These are phyloP conservation scores for Agapanthus africanus DNA, from an alignment of 106 monocot species.

Conservation along the genomic window DNA sequence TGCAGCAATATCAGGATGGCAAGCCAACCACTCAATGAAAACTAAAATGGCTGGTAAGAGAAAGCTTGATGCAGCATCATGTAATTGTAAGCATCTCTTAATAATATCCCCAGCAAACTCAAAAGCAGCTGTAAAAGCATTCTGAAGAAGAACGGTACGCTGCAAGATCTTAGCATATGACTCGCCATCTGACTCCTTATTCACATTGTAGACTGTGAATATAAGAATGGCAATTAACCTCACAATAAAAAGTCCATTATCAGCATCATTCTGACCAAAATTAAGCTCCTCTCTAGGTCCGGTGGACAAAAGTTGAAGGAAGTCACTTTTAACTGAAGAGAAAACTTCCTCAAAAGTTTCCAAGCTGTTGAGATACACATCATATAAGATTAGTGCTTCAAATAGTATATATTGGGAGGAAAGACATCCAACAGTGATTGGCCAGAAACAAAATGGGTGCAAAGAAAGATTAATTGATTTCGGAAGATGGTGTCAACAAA, in stretches of 20 bases:
- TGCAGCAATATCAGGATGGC: slow-evolving; percentile 57
- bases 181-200: slow-evolving; percentile 61
- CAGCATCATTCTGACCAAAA: slow-evolving; percentile 60
- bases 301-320: slow-evolving; percentile 64
- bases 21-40: slow-evolving; percentile 95
- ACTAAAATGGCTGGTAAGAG: slow-evolving; percentile 72
- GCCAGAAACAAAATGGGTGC: not conserved
- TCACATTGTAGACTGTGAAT: slow-evolving; percentile 85
- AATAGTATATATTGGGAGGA: not conserved
- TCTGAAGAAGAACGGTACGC: slow-evolving; percentile 68
- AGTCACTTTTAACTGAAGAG: slow-evolving; percentile 35
- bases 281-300: slow-evolving; percentile 70
- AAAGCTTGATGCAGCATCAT: slow-evolving; percentile 72
- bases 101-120: slow-evolving; percentile 70
- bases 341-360: slow-evolving; percentile 90
- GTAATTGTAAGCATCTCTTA: slow-evolving; percentile 51
- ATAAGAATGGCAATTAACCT: slow-evolving; percentile 76
- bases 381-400: not conserved
- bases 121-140: slow-evolving; percentile 85
- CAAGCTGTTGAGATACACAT: slow-evolving; percentile 35
- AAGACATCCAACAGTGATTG: not conserved
- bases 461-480: not conserved
- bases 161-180: slow-evolving; percentile 95
- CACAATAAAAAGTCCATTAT: slow-evolving; percentile 54
- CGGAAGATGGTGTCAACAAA: not conserved